Base-by-base conservation (phyloP, 108 stramenopile species). In the Fistulifera solaris region DNA sequence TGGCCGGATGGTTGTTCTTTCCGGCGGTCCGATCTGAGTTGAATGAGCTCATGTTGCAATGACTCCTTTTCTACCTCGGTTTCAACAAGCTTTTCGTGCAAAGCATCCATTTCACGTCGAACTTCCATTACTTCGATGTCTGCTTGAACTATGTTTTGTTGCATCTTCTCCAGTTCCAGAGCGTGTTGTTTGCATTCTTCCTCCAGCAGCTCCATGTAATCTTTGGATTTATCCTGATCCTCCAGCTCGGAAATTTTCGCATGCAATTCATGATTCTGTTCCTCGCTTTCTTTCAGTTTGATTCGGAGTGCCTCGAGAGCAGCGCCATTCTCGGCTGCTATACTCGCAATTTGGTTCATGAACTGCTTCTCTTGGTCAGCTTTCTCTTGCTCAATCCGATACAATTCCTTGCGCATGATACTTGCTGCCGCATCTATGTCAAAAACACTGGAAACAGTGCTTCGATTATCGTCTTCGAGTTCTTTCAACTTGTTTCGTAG, bases 331-430 rank as follows among this genome's bases (percentile, higher is more conserved):
- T 54, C 54, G 13, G 10, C 8, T 4, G 44, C 54, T 22, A 63
- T 18, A 6, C 2, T 23, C 13, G 62, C 31, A 25, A 66, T 46
- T 21, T 57, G 56, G 35, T 66, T 66, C 65, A 66, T 58, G 25
- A 58, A 52, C 3, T 58, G 48, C 26, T 48, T 22, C 44, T 66
- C 57, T 13, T 50, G 38, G 19, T 40, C 22, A 19, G 65, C 65
- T 50, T 58, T 58, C 24, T 66, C 65, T 10, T 58, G 18, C 26
- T 51, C 57, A 1, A 66, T 38, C 27, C 43, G 49, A 25, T 47
- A 25, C 24, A 66, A 35, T 52, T 66, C 50, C 39, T 66, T 66
- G 16, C 57, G 35, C 40, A 66, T 17, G 6, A 19, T 13, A 38
- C n/a, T 54, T 2, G 31, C 19, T 8, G 44, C 44, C 11, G 16